phyloP scores from a whole-genome alignment of 202 grass and related monocot species.

The Alloteropsis angusta region DNA sequence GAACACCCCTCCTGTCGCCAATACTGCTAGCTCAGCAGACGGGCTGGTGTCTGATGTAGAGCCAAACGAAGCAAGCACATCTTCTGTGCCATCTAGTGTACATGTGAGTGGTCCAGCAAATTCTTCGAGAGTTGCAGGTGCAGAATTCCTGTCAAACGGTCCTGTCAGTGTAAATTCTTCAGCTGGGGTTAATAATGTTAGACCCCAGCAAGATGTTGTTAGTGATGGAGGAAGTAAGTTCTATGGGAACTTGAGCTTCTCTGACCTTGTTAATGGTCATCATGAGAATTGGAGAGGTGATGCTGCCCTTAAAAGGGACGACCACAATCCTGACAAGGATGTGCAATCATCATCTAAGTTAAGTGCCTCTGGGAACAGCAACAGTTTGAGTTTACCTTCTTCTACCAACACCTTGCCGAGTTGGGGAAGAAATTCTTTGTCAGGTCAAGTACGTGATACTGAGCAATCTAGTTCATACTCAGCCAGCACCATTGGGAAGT shows the following conservation, averaged over 20 bases:
- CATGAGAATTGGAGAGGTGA: constrained; percentile 60
- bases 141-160: constrained; percentile 19
- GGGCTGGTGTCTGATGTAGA: constrained; percentile 31
- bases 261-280: constrained; percentile 79
- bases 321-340: constrained; percentile 33
- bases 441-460: constrained; percentile 13
- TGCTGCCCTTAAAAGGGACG: constrained; percentile 15
- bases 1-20: constrained; percentile 30
- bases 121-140: constrained; percentile 22
- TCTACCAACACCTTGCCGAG: constrained; percentile 5
- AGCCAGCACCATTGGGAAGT: constrained; percentile 24
- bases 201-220: constrained; percentile 17
- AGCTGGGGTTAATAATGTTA: constrained; percentile 18
- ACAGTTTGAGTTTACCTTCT: constrained; percentile 19
- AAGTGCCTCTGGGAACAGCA: constrained; percentile 30
- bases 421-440: constrained; percentile 36
- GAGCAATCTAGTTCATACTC: constrained; percentile 31
- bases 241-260: constrained; percentile 44
- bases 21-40: constrained; percentile 6
- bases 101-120: constrained; percentile 34
- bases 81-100: not conserved
- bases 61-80: constrained; percentile 14
- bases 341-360: constrained; percentile 30
- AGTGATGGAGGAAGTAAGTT: constrained; percentile 34
- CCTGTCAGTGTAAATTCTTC: constrained; percentile 7